Evolutionary conservation across 139 green algal species (phyloP).

Genomic region (Chloropicon primus): DNA sequence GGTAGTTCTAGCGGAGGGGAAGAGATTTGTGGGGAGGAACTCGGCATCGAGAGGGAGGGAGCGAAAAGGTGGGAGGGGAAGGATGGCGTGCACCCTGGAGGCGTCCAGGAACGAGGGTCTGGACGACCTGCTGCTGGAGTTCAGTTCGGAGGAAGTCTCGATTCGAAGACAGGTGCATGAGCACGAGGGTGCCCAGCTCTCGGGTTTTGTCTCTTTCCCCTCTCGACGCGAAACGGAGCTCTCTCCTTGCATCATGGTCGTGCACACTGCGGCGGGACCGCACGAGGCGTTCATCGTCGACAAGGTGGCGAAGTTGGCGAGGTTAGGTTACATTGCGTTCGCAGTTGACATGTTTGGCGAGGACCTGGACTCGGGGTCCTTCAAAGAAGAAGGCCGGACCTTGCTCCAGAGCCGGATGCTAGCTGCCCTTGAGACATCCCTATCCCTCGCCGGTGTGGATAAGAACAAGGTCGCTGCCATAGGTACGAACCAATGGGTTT

Average conservation of each 20-base stretch:
- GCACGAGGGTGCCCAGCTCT: neutral
- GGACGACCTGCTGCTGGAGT: no score
- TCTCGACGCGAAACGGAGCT: neutral
- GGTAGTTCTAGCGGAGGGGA: no score
- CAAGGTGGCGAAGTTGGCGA: neutral
- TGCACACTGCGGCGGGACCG: constrained; percentile 8
- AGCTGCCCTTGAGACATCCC: neutral
- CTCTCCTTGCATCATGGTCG: constrained; percentile 4
- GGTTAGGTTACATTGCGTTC: constrained; percentile 5
- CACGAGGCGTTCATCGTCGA: neutral
- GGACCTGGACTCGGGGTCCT: neutral
- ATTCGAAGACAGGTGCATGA: no score
- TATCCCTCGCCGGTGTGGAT: neutral
- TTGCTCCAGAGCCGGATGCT: neutral
- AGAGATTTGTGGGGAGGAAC: no score
- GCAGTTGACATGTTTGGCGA: constrained; percentile 10
- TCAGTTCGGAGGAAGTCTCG: no score
- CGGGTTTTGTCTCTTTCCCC: neutral
- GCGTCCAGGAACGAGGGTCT: no score
- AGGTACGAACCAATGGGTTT: no score
- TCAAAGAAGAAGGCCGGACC: constrained; percentile 2
- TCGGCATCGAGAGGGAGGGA: no score
- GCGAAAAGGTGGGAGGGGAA: no score
- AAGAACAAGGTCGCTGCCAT: neutral
- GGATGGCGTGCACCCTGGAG: no score